These are phyloP conservation scores for Fomes fomentarius DNA, from an alignment of 1,284 basidiomycete species.

Conservation along the genomic window DNA sequence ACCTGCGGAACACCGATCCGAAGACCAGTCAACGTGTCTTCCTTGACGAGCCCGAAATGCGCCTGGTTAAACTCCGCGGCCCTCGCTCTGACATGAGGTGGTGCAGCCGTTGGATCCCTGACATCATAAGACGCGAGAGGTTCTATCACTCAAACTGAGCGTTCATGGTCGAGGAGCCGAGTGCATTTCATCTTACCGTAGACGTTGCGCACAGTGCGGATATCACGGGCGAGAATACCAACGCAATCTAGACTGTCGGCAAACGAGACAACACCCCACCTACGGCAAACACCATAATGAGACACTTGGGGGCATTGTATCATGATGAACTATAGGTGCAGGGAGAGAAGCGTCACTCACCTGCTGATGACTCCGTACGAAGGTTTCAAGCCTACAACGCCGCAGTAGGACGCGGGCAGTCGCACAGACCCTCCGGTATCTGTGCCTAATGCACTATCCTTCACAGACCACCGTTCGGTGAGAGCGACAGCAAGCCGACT, in stretches of 20 bases:
- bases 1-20: conserved; percentile 62
- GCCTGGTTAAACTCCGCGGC: conserved; percentile 25
- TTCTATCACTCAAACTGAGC: conserved; percentile 49
- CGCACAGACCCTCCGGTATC: conserved; percentile 97
- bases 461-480: conserved; percentile 5
- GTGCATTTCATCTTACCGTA: conserved; percentile 56
- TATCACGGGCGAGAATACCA: conserved; percentile 72
- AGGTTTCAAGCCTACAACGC: conserved; percentile 91
- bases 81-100: conserved; percentile 43
- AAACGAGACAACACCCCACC: conserved; percentile 91
- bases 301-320: too few species aligned
- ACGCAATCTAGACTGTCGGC: conserved; percentile 96
- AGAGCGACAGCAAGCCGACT: neutral
- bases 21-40: conserved; percentile 43
- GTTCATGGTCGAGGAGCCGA: neutral
- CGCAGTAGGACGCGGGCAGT: conserved; percentile 93
- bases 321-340: neutral
- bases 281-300: conserved; percentile 36
- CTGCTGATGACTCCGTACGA: conserved; percentile 92
- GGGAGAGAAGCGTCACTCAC: conserved; percentile 43
- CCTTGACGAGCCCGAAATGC: conserved; percentile 21
- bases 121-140: conserved; percentile 67
- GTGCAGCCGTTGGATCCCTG: conserved; percentile 80
- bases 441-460: conserved; percentile 81
- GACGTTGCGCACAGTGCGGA: conserved; percentile 52